Evolutionary conservation across 2,329 filamentous ascomycete genomes (phyloP).

Genomic region (Ascocoryne sarcoides): DNA sequence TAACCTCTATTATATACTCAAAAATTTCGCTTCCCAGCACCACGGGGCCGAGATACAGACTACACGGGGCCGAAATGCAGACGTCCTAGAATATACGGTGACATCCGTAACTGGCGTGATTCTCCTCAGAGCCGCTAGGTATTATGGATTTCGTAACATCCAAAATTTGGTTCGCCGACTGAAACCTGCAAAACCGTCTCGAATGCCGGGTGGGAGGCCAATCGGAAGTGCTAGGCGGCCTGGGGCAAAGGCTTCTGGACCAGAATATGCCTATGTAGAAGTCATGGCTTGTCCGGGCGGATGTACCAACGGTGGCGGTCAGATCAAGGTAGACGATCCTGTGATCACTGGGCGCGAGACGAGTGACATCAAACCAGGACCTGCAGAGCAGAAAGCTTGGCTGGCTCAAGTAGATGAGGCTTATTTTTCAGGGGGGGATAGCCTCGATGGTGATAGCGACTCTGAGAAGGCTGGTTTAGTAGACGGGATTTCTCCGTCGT

Average conservation of each 20-base stretch:
- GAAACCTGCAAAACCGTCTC: conserved; percentile 69
- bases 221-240: conserved; percentile 47
- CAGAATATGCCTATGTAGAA: conserved; percentile 87
- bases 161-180: conserved; percentile 92
- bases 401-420: conserved; percentile 75
- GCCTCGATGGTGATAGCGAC: conserved; percentile 29
- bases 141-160: conserved; percentile 97
- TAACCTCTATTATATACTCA: conserved; percentile 77
- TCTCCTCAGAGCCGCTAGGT: conserved; percentile 75
- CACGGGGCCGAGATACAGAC: conserved; percentile 64
- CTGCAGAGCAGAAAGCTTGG: conserved; percentile 81
- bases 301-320: conserved; percentile 94
- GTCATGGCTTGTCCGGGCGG: conserved; percentile 99
- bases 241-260: conserved; percentile 37
- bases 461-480: conserved; percentile 30
- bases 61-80: conserved; percentile 73
- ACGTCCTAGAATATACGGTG: conserved; percentile 80
- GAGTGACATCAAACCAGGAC: conserved; percentile 49
- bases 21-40: conserved; percentile 60
- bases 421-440: conserved; percentile 70
- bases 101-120: conserved; percentile 45
- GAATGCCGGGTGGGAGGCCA: conserved; percentile 67
- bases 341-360: conserved; percentile 43
- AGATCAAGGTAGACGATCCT: conserved; percentile 84
- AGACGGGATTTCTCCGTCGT: conserved; percentile 55